Evolutionary conservation across 139 green algal species (phyloP).

Genomic region (Closterium sp.): DNA sequence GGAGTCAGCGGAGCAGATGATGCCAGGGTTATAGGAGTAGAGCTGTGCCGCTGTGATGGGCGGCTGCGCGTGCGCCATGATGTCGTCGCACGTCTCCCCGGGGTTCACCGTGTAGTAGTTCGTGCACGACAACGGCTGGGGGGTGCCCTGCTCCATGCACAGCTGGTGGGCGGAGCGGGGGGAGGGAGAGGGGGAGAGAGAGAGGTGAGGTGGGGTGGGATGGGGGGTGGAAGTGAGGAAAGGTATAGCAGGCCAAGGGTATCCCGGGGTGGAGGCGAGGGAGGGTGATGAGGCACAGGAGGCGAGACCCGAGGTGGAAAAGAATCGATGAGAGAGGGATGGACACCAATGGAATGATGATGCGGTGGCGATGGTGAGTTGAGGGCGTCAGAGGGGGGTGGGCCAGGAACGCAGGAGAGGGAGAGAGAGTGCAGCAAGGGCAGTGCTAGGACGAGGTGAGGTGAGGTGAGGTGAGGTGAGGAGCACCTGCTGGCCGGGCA

Average conservation of each 20-base stretch:
- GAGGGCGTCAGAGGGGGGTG: not conserved
- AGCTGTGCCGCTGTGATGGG: not conserved
- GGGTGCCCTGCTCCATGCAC: not conserved
- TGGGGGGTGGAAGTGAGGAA: too few species aligned
- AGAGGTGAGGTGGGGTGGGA: too few species aligned
- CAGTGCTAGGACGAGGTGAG: not conserved
- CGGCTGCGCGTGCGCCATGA: not conserved
- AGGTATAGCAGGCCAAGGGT: too few species aligned
- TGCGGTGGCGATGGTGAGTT: too few species aligned
- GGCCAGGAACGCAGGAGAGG: not conserved
- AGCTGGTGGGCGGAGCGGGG: not conserved
- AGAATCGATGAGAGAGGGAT: too few species aligned
- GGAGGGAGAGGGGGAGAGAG: not conserved
- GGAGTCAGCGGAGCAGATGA: not conserved
- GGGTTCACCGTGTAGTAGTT: not conserved
- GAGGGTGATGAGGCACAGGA: not conserved
- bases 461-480: not conserved
- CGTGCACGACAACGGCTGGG: not conserved
- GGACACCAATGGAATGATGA: too few species aligned
- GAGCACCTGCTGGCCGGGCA: not conserved
- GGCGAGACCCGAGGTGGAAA: not conserved
- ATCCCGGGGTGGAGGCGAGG: not conserved
- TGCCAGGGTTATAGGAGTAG: slow-evolving; percentile 2
- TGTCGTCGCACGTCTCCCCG: not conserved
- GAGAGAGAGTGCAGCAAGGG: not conserved